Conservation (phyloP, 192 early-diverging fungal genomes). For the Entomortierella parvispora region DNA sequence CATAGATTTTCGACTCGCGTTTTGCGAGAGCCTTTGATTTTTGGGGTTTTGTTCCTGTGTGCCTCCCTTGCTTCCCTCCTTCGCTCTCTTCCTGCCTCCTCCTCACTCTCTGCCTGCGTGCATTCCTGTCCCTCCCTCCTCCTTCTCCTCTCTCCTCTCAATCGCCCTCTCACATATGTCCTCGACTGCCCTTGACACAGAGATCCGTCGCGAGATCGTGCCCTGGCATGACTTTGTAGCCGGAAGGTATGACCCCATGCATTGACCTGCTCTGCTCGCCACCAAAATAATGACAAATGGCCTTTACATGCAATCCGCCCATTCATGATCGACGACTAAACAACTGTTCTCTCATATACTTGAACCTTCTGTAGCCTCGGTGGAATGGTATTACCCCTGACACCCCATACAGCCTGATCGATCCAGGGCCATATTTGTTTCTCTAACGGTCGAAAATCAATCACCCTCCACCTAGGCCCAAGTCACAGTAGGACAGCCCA, state of each 20-base stretch:
- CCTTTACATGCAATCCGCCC: neutral
- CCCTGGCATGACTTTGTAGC: constrained; percentile 53
- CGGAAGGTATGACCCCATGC: constrained; percentile 29
- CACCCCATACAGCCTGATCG: neutral
- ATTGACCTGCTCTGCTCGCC: neutral
- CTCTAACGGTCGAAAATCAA: neutral
- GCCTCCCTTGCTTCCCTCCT: neutral
- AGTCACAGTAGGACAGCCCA: constrained; percentile 76
- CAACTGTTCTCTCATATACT: constrained; percentile 1
- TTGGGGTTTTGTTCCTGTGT: too few relatives aligned
- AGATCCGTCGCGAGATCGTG: constrained; percentile 29
- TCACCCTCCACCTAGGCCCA: constrained; percentile 41
- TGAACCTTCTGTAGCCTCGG: constrained; percentile 25
- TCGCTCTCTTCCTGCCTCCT: neutral
- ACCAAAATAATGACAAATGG: neutral
- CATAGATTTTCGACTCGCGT: too few relatives aligned
- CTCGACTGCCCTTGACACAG: constrained; percentile 17
- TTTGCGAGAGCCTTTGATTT: too few relatives aligned
- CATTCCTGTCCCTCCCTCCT: neutral
- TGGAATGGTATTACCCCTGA: constrained; percentile 34
- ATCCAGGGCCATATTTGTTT: too few relatives aligned
- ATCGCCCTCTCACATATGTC: neutral
- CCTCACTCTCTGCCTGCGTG: neutral
- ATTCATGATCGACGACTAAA: too few relatives aligned
- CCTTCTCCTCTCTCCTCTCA: neutral